Base-by-base conservation (phyloP, 257 asterid species). In the Solanum corneliomulleri region DNA sequence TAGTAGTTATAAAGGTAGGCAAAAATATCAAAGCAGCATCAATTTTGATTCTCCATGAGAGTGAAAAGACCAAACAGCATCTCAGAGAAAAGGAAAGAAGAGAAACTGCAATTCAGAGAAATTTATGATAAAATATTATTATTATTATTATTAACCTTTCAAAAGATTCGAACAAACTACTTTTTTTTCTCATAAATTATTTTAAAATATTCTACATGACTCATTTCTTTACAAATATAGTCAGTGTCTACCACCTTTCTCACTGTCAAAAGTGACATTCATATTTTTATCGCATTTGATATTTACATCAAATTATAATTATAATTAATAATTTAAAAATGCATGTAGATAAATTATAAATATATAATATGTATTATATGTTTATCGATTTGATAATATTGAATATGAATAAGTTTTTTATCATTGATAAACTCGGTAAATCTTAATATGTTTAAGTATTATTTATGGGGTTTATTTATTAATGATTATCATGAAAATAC, bases 61-160 rank as follows among this genome's bases (percentile, higher is more conserved):
- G 88, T 86, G 88, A 91, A 89, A 90, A 35, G 91, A 91, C 89
- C 89, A 88, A 91, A 90, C 89, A 89, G 89, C 91, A 94, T 82
- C 85, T 71, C 78, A 6, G 85, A 86, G 93, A 92, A 86, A 94
- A 66, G 86, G 93, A 88, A 90, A 89, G 89, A 82, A 89, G 76
- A 89, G 71, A 62, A 75, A 56, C 84, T 77, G 41, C 15, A 25
- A 44, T 25, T 45, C 41, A 44, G 15, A n/a, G 14, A 77, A 77
- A 14, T 13, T 77, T 44, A 14, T 78, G 15, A 80, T 39, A 47
- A 29, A 80, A 80, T 16, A 80, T 16, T 25, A 13, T 2, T 8
- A 49, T 49, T 49, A 49, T 52, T 49, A 35, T 35, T 35, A 49
- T 52, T 52, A 52, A 16, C 27, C 84, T 45, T 78, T 78, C 2